Conservation (phyloP, 805 yeast species). For the Teunomyces aglyptinius region DNA sequence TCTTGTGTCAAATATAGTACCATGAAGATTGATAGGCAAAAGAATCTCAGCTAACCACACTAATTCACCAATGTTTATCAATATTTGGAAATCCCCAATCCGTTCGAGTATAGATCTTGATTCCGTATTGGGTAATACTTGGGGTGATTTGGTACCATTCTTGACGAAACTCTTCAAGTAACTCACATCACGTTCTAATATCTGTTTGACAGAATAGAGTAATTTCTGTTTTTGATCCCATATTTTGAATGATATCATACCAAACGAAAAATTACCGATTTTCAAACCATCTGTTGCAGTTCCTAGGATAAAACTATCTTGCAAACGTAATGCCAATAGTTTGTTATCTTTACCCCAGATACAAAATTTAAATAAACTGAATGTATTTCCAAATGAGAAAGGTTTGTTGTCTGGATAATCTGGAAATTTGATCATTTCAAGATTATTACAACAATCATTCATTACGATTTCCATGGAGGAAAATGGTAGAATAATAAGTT, state of each 20-base stretch:
- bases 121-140: neutral
- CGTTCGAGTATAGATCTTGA: neutral
- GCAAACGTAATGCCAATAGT: conserved; percentile 4
- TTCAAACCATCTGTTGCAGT: conserved; percentile 16
- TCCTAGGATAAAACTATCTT: conserved; percentile 6
- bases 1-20: conserved; percentile 16
- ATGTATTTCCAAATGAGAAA: conserved; percentile 2
- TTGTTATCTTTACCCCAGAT: conserved; percentile 8
- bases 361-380: conserved; percentile 4
- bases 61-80: conserved; percentile 18
- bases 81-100: conserved; percentile 11
- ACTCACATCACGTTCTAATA: conserved; percentile 13
- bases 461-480: conserved; percentile 9
- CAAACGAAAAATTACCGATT: conserved; percentile 9
- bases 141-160: neutral
- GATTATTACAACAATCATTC: neutral
- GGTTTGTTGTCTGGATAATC: neutral
- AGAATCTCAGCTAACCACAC: conserved; percentile 19
- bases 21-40: conserved; percentile 16
- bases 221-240: conserved; percentile 12
- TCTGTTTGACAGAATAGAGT: conserved; percentile 7
- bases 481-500: conserved; percentile 11
- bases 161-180: conserved; percentile 9
- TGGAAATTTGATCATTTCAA: neutral
- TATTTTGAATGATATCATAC: conserved; percentile 6